A percentile compares a stretch with the other conserved stretches of the same genome.
These are phyloP conservation scores for Akanthomyces muscarius DNA, from an alignment of 2,329 filamentous ascomycete genomes.

Conservation along the genomic window DNA sequence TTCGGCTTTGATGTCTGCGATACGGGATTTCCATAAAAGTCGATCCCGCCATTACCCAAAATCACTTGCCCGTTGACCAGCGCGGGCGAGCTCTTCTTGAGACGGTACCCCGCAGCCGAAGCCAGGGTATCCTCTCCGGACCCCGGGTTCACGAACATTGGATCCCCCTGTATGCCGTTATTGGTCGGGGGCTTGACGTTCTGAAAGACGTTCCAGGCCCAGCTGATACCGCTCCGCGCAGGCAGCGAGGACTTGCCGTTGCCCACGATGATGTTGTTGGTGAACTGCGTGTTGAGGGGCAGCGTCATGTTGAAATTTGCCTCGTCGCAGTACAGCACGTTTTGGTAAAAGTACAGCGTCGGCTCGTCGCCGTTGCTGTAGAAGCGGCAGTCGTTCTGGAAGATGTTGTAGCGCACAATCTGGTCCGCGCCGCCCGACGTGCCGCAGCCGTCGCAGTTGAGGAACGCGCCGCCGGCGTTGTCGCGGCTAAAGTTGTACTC, in stretches of 20 bases:
- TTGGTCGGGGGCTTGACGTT: constrained; percentile 18
- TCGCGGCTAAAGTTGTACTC: constrained; percentile 28
- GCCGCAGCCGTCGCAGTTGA: constrained; percentile 27
- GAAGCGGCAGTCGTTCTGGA: constrained; percentile 26
- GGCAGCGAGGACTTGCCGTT: constrained; percentile 22
- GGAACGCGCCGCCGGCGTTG: constrained; percentile 26
- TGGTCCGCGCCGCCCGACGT: constrained; percentile 23
- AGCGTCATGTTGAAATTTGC: constrained; percentile 23
- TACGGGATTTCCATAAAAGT: constrained; percentile 23
- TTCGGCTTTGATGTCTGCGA: constrained; percentile 20
- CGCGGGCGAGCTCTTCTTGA: constrained; percentile 21
- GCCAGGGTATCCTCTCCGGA: constrained; percentile 8
- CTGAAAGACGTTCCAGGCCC: constrained; percentile 25
- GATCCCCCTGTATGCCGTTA: constrained; percentile 21
- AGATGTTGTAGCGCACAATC: constrained; percentile 27
- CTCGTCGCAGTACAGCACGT: constrained; percentile 25
- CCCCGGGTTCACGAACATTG: constrained; percentile 20
- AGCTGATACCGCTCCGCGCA: constrained; percentile 19
- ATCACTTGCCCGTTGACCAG: constrained; percentile 20
- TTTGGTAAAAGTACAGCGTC: constrained; percentile 25
- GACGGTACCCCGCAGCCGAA: constrained; percentile 21
- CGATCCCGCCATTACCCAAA: constrained; percentile 21
- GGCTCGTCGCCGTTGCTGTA: constrained; percentile 23
- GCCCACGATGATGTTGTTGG: constrained; percentile 27
- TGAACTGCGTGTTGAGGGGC: constrained; percentile 21